Base-by-base conservation (phyloP, 495 filamentous ascomycete species). In the Penicillium fimorum region DNA sequence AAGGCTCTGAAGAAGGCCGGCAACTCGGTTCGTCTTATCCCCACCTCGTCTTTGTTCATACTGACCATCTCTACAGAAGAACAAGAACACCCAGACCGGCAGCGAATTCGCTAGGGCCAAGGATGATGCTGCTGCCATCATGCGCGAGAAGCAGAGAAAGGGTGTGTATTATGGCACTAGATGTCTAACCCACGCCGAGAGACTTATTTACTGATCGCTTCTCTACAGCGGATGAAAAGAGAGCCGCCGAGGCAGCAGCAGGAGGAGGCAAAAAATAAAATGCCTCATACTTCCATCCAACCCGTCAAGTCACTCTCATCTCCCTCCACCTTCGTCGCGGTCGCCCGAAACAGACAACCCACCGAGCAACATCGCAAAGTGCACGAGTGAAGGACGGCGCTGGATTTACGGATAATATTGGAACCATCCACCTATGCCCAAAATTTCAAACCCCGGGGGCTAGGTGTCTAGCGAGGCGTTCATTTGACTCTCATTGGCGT, bases 61-160 rank as follows among this genome's bases (percentile, higher is more conserved):
- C 51, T 59, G 47, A 65, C 45, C 47, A 49, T 25, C 42, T 48
- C 38, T 61, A 62, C 68, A 96, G 91, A 92, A 91, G 73, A 57
- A 60, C 33, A 82, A 79, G 60, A 87, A 82, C 60, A 74, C 43
- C 22, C 71, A 84, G 74, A 49, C 70, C 62, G 92, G 92, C 30
- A 76, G 77, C 32, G 85, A 94, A 69, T 85, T 85, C 68, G 77
- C 81, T 59, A 83, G 82, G 51, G 78, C 85, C 47, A 92, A 92
- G 75, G 90, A 96, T 67, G 74, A 82, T 37, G 82, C 83, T 47
- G 92, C 92, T 20, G 79, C 81, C 37, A 91, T 90, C 70, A 97
- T 97, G 92, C 82, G 89, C 37, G 82, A 87, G 72, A 97, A 97
- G 81, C 92, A 97, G 74, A 81, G 77, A 57, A 87, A 86, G 58